Conservation (phyloP, 2,329 filamentous ascomycete genomes). For the Xylaria sp. region DNA sequence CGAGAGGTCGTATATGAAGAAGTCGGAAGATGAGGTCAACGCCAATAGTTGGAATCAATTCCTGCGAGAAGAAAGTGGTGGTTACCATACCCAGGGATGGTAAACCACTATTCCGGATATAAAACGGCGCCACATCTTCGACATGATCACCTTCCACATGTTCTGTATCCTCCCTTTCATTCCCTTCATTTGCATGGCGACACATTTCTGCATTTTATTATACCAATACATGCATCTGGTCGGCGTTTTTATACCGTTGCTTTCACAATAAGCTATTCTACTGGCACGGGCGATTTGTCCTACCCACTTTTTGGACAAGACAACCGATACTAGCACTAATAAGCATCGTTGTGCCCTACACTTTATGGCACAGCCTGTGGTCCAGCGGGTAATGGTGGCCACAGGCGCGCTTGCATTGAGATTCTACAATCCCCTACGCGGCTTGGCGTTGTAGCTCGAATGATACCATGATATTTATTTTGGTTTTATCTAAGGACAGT, state of each 20-base stretch:
- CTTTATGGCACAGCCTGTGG: conserved; percentile 35
- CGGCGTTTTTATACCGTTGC: conserved; percentile 49
- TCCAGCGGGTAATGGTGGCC: conserved; percentile 37
- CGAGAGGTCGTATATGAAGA: conserved; percentile 70
- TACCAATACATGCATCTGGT: conserved; percentile 51
- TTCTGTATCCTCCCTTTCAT: conserved; percentile 46
- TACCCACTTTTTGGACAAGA: conserved; percentile 33
- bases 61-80: conserved; percentile 82
- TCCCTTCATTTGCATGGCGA: conserved; percentile 50
- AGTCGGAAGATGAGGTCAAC: conserved; percentile 68
- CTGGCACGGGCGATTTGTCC: conserved; percentile 44
- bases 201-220: conserved; percentile 47
- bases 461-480: conserved; percentile 52
- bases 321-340: conserved; percentile 19
- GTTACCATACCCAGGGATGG: conserved; percentile 90
- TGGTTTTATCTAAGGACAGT: conserved; percentile 43
- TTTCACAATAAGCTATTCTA: conserved; percentile 46
- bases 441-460: conserved; percentile 49
- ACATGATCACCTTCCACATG: conserved; percentile 41
- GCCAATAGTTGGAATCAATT: conserved; percentile 86
- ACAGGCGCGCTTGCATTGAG: conserved; percentile 37
- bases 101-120: conserved; percentile 54
- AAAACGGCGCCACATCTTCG: conserved; percentile 32
- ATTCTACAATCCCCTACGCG: conserved; percentile 44
- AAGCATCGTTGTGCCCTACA: conserved; percentile 34